A percentile compares a stretch with the other conserved stretches of the same genome.
phyloP scores from a whole-genome alignment of 2,329 filamentous ascomycete genomes.

The Cladosporium colombiae region DNA sequence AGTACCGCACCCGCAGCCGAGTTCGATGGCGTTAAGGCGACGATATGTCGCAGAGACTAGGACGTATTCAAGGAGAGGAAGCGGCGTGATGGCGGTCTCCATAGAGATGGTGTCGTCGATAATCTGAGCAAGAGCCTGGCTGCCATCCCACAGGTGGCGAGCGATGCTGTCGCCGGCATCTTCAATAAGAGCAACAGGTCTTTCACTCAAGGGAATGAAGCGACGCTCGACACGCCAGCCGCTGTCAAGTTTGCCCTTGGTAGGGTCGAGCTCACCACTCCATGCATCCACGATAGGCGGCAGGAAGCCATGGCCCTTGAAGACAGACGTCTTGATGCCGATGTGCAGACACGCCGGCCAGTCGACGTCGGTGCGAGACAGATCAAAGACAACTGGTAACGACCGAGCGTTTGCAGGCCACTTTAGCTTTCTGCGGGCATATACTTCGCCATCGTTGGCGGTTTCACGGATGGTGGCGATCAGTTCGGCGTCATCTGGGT shows the following conservation, averaged over 20 bases:
- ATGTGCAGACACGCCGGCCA: conserved; percentile 46
- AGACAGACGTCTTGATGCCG: conserved; percentile 33
- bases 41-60: conserved; percentile 43
- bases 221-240: conserved; percentile 58
- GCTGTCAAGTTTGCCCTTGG: conserved; percentile 43
- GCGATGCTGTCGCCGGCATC: conserved; percentile 74
- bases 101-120: conserved; percentile 48
- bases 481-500: conserved; percentile 51
- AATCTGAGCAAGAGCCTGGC: conserved; percentile 57
- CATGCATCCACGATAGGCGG: conserved; percentile 57
- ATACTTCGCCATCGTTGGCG: conserved; percentile 41
- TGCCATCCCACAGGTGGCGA: conserved; percentile 69
- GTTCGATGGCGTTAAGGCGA: conserved; percentile 58
- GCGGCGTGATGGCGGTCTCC: conserved; percentile 29
- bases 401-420: conserved; percentile 49
- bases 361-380: conserved; percentile 41
- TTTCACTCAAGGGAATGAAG: conserved; percentile 46
- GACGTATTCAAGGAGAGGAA: conserved; percentile 41
- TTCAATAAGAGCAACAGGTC: conserved; percentile 59
- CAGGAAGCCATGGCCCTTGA: conserved; percentile 32
- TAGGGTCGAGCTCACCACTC: conserved; percentile 50
- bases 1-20: conserved; percentile 69
- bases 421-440: conserved; percentile 44
- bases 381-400: conserved; percentile 45
- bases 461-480: conserved; percentile 41